phyloP scores from a whole-genome alignment of 2,329 filamentous ascomycete species.

The Aspergillus melleus region DNA sequence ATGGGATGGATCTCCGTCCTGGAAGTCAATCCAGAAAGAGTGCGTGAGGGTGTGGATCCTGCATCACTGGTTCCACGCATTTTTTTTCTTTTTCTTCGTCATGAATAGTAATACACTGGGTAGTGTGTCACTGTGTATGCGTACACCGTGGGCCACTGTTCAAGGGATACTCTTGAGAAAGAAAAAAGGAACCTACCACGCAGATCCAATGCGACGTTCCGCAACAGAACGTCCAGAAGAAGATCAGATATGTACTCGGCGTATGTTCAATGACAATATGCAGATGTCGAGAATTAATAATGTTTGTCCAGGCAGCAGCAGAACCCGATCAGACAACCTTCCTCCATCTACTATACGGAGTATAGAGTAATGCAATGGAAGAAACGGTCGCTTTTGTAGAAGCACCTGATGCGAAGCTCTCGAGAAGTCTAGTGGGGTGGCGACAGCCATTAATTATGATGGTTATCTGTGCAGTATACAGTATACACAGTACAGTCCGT shows the following conservation, averaged over 20 bases:
- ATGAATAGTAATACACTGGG: too few species aligned
- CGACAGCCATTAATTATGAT: neutral
- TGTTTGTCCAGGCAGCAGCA: neutral
- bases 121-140: too few species aligned
- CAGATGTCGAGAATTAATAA: neutral
- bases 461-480: too few species aligned
- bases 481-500: neutral
- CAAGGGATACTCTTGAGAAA: neutral
- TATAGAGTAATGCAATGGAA: neutral
- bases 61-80: neutral
- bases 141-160: too few species aligned
- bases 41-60: neutral
- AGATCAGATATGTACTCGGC: neutral
- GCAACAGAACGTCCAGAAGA: neutral
- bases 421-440: neutral
- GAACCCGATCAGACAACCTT: neutral
- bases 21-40: slow-evolving; percentile 5
- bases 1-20: slow-evolving; percentile 10
- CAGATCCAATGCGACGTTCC: neutral
- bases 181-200: neutral
- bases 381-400: slow-evolving; percentile 10
- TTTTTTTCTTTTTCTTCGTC: too few species aligned
- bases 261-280: too few species aligned
- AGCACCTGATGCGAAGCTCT: slow-evolving; percentile 8
- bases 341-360: too few species aligned